Percentiles rank a stretch among this genome's conserved stretches.
Evolutionary conservation across 768 basidiomycete species (phyloP).

Genomic region (Phylloporus sp.): DNA sequence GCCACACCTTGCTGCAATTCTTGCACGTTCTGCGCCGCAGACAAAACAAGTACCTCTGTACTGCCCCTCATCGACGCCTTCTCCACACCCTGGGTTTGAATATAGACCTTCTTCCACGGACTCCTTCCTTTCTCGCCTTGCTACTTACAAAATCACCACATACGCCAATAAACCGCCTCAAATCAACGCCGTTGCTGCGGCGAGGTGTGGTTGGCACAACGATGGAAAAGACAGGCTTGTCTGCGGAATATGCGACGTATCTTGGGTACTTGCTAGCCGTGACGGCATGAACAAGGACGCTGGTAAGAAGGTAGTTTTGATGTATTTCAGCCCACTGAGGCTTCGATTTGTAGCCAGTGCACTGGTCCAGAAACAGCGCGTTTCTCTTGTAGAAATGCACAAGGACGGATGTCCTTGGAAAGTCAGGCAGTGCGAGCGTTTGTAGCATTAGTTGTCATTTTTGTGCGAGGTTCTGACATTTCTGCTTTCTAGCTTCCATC

Average conservation of each 20-base stretch:
- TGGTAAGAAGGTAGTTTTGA: constrained; percentile 49
- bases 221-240: constrained; percentile 76
- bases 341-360: constrained; percentile 46
- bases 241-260: constrained; percentile 64
- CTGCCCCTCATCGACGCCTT: constrained; percentile 32
- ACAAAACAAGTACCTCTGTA: constrained; percentile 46
- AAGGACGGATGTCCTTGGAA: constrained; percentile 86
- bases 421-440: constrained; percentile 73
- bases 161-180: constrained; percentile 72
- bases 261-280: constrained; percentile 68
- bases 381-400: constrained; percentile 61
- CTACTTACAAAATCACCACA: constrained; percentile 74
- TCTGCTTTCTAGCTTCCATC: constrained; percentile 46
- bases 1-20: constrained; percentile 66
- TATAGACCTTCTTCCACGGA: constrained; percentile 75
- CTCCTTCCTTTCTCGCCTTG: constrained; percentile 68
- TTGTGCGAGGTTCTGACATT: neutral
- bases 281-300: constrained; percentile 74
- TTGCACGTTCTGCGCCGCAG: constrained; percentile 58
- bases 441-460: constrained; percentile 18
- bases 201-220: constrained; percentile 81
- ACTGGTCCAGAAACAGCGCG: constrained; percentile 69
- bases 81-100: constrained; percentile 40
- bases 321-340: constrained; percentile 11
- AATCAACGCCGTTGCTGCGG: constrained; percentile 74